These are phyloP conservation scores for Syzygium jambos DNA, from an alignment of 345 rosid genomes.

Conservation along the genomic window DNA sequence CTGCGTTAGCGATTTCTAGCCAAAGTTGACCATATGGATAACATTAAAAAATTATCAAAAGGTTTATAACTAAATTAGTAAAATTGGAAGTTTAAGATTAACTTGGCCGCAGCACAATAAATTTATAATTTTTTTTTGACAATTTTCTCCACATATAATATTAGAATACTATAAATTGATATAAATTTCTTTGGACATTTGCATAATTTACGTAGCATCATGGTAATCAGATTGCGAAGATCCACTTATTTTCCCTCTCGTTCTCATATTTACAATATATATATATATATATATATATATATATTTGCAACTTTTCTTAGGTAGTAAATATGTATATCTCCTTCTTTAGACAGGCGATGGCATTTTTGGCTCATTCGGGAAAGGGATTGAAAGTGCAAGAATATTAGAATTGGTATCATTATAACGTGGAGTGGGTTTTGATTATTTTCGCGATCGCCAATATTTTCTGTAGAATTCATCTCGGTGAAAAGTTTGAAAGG, in stretches of 20 bases:
- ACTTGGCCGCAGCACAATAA: too few relatives aligned
- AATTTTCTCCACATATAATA: too few relatives aligned
- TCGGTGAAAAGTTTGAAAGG: conserved; percentile 30
- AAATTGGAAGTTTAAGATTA: too few relatives aligned
- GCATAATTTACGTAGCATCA: not conserved
- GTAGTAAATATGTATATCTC: not conserved
- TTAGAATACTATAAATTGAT: too few relatives aligned
- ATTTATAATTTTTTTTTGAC: too few relatives aligned
- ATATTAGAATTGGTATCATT: conserved; percentile 76
- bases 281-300: not conserved
- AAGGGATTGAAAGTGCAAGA: conserved; percentile 28
- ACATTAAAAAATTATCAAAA: too few relatives aligned
- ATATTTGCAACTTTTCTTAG: not conserved
- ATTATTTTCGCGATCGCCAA: conserved; percentile 47
- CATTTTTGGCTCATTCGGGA: conserved; percentile 50
- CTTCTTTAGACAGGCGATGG: conserved; percentile 26
- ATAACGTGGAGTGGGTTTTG: conserved; percentile 40
- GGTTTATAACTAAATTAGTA: too few relatives aligned
- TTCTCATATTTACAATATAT: too few relatives aligned
- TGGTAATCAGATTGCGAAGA: not conserved
- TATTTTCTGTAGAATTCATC: conserved; percentile 63
- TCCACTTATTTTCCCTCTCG: not conserved
- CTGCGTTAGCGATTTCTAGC: too few relatives aligned
- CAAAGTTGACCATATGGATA: too few relatives aligned
- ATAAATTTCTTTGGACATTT: too few relatives aligned